Evolutionary conservation across 495 filamentous ascomycete species (phyloP), one percentile per base, ranked within the genome.

Genomic region (Penicillium atrosanguineum): DNA sequence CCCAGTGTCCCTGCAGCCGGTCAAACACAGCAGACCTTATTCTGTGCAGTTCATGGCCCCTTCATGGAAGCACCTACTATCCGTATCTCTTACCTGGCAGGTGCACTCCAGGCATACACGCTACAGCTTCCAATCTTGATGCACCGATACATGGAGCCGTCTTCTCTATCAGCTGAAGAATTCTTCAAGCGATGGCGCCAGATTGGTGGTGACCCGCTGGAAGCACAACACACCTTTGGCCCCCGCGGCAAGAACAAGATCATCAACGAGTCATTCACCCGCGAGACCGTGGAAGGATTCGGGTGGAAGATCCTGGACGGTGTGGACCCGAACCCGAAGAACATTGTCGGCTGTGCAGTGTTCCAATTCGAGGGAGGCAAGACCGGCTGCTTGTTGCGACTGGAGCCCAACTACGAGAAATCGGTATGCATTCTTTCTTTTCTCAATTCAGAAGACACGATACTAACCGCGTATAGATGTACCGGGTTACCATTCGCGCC

Each of bases 171-270:
- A 8, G 84, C 84, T 0, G 94, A 97, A 44, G 94, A 97, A 55
- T 99, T 97, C 72, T 99, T 99, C 77, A 97, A 94, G 76, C 79
- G 95, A 19, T 99, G 95, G 95, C 90, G 94, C 70, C 95, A 99
- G 69, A 97, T 99, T 61, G 95, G 95, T 16, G 91, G 88, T 7
- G 79, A 79, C 2, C 88, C 91, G 6, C 79, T 95, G 11, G 95
- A 99, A 65, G 82, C 87, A 0, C 95, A 99, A 68, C 76, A 80
- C 37, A 88, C 97, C 7, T 95, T 97, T 68, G 86, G 86, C 0
- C 56, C 74, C n/a, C 64, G 64, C 18, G 73, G 76, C 5, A 75
- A 77, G 50, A 78, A 73, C 59, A 82, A 69, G 63, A 69, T 59
- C 61, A 81, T 79, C 44, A 73, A 73, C 47, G 68, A 76, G 46